Evolutionary conservation across 805 yeast species (phyloP).

Genomic region (Diddensiella santjacobensis): DNA sequence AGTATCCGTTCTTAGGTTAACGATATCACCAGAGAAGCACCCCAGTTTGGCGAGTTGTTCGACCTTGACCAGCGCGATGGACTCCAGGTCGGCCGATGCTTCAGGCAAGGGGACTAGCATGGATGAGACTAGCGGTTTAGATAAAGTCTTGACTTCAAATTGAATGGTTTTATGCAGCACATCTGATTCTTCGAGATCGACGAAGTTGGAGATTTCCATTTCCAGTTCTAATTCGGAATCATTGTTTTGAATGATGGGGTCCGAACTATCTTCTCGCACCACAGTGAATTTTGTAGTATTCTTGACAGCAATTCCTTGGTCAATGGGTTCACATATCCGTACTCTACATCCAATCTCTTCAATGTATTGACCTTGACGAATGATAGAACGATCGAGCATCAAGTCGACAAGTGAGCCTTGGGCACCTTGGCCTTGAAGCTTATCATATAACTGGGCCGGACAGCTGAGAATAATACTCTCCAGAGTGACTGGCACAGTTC

Average conservation of each 20-base stretch:
- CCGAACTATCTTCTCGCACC: slow-evolving; percentile 34
- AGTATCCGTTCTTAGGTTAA: slow-evolving; percentile 24
- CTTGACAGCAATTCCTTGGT: slow-evolving; percentile 54
- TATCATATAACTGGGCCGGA: slow-evolving; percentile 46
- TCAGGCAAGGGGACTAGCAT: slow-evolving; percentile 23
- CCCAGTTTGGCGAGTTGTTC: slow-evolving; percentile 54
- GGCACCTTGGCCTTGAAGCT: slow-evolving; percentile 38
- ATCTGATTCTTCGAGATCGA: slow-evolving; percentile 17
- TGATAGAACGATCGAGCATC: slow-evolving; percentile 33
- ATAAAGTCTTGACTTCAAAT: slow-evolving; percentile 5
- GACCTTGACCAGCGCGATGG: slow-evolving; percentile 45
- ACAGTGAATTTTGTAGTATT: slow-evolving; percentile 51
- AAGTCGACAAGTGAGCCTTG: slow-evolving; percentile 33
- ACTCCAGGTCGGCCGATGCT: slow-evolving; percentile 42
- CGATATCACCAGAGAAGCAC: slow-evolving; percentile 65
- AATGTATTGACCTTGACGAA: slow-evolving; percentile 42
- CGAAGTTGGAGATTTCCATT: slow-evolving; percentile 24
- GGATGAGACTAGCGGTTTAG: slow-evolving; percentile 13
- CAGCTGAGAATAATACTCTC: slow-evolving; percentile 40
- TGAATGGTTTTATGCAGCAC: neutral
- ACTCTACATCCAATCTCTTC: slow-evolving; percentile 48
- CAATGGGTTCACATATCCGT: slow-evolving; percentile 65
- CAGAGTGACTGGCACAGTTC: slow-evolving; percentile 30
- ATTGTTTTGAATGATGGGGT: slow-evolving; percentile 2
- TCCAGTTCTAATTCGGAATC: slow-evolving; percentile 20